Percentiles rank a stretch among this genome's conserved stretches.
Conservation (phyloP, 371 early-diverging fungal genomes). For the Nosema muscidifuracis region DNA sequence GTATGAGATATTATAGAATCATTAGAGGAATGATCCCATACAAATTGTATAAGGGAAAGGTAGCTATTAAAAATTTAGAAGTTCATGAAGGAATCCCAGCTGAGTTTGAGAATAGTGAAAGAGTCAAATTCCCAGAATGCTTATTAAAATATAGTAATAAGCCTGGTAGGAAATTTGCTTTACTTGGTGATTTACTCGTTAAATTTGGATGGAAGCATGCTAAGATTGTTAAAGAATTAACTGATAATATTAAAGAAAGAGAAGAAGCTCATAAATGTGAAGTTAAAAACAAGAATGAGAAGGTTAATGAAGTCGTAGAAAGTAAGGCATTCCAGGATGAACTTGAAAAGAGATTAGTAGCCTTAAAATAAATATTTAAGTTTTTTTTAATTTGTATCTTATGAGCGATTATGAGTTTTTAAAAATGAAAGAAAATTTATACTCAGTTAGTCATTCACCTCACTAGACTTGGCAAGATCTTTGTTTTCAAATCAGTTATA, state of each 20-base stretch:
- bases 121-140: slow-evolving; percentile 87
- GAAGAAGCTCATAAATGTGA: slow-evolving; percentile 40
- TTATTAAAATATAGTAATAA: slow-evolving; percentile 85
- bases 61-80: slow-evolving; percentile 88
- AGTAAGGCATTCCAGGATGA: slow-evolving; percentile 30
- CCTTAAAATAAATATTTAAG: slow-evolving; percentile 39
- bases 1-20: slow-evolving; percentile 89
- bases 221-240: slow-evolving; percentile 48
- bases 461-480: too few species aligned
- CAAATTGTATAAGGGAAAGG: slow-evolving; percentile 92
- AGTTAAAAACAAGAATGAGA: slow-evolving; percentile 5
- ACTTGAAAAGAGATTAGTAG: slow-evolving; percentile 47
- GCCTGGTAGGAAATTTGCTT: slow-evolving; percentile 90
- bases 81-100: slow-evolving; percentile 96
- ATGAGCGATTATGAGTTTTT: neutral
- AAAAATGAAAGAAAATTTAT: too few species aligned
- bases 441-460: too few species aligned
- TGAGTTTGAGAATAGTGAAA: slow-evolving; percentile 87
- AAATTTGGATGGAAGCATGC: slow-evolving; percentile 99
- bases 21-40: slow-evolving; percentile 96
- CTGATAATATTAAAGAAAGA: slow-evolving; percentile 22
- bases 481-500: too few species aligned
- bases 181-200: slow-evolving; percentile 78
- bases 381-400: neutral
- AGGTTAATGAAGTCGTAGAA: slow-evolving; percentile 17